These are phyloP conservation scores for Ogataea sp. DNA, from an alignment of 805 yeast genomes.

Conservation along the genomic window DNA sequence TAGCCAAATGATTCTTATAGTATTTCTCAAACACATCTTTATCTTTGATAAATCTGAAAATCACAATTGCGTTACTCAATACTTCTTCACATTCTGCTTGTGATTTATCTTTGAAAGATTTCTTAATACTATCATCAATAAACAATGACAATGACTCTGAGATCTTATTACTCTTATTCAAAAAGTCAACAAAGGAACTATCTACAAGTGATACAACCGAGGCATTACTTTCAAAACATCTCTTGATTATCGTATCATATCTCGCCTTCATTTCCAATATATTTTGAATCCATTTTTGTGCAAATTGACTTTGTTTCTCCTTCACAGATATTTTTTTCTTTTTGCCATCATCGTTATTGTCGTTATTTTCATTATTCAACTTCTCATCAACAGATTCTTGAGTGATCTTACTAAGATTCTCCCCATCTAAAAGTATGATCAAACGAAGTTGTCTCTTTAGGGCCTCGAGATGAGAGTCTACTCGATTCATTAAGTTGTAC, in stretches of 20 bases:
- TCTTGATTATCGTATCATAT: slow-evolving; percentile 38
- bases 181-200: slow-evolving; percentile 51
- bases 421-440: slow-evolving; percentile 40
- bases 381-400: slow-evolving; percentile 11
- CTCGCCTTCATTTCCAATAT: slow-evolving; percentile 44
- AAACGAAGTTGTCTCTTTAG: slow-evolving; percentile 40
- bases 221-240: slow-evolving; percentile 41
- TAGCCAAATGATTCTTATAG: slow-evolving; percentile 81
- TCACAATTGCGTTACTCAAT: slow-evolving; percentile 46
- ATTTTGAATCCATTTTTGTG: slow-evolving; percentile 60
- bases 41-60: slow-evolving; percentile 65
- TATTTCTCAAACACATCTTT: slow-evolving; percentile 82
- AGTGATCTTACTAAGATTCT: slow-evolving; percentile 22
- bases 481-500: slow-evolving; percentile 42
- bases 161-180: slow-evolving; percentile 40
- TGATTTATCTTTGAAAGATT: slow-evolving; percentile 36
- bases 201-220: slow-evolving; percentile 48
- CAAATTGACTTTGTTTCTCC: slow-evolving; percentile 40
- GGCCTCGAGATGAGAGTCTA: slow-evolving; percentile 43
- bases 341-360: slow-evolving; percentile 7
- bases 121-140: slow-evolving; percentile 50
- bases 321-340: slow-evolving; percentile 14
- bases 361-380: not conserved
- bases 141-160: slow-evolving; percentile 51
- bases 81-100: slow-evolving; percentile 37